phyloP scores from a whole-genome alignment of 2,329 filamentous ascomycete genomes.

The Fusarium chuoi region DNA sequence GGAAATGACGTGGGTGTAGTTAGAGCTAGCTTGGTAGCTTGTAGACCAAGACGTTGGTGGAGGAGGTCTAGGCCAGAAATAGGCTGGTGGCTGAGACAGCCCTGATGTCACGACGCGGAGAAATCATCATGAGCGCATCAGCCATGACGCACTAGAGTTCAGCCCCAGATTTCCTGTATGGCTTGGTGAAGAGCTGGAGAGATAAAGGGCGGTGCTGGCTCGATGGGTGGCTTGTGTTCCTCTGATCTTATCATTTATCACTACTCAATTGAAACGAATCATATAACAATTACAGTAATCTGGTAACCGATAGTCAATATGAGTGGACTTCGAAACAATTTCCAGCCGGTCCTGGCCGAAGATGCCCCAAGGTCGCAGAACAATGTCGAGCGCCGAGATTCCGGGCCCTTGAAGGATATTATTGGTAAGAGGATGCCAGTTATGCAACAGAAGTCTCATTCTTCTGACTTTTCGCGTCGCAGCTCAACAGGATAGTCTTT shows the following conservation, averaged over 20 bases:
- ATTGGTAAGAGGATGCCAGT: background rate
- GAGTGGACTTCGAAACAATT: slow-evolving; percentile 10
- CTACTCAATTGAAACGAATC: background rate
- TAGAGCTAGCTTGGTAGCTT: background rate
- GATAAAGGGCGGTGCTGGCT: slow-evolving; percentile 20
- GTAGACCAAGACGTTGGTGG: background rate
- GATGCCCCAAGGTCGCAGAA: background rate
- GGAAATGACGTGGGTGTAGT: slow-evolving; percentile 23
- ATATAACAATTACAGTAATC: background rate
- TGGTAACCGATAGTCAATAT: background rate
- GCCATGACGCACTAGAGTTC: slow-evolving; percentile 23
- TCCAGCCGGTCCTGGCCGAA: slow-evolving; percentile 13
- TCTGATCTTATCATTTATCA: background rate
- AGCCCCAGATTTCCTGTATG: background rate
- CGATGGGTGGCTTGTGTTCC: slow-evolving; percentile 8
- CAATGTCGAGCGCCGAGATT: background rate
- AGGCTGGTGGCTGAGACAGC: slow-evolving; percentile 7
- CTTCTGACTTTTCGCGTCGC: background rate
- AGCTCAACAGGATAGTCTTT: slow-evolving; percentile 38
- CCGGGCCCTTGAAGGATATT: slow-evolving; percentile 34
- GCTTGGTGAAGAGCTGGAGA: background rate
- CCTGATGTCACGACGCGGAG: slow-evolving; percentile 21
- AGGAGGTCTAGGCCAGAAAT: background rate
- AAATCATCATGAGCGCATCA: slow-evolving; percentile 26
- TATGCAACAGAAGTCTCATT: background rate